Evolutionary conservation across 1,139 yeast species (phyloP).

Genomic region (Yamadazyma diospyri): DNA sequence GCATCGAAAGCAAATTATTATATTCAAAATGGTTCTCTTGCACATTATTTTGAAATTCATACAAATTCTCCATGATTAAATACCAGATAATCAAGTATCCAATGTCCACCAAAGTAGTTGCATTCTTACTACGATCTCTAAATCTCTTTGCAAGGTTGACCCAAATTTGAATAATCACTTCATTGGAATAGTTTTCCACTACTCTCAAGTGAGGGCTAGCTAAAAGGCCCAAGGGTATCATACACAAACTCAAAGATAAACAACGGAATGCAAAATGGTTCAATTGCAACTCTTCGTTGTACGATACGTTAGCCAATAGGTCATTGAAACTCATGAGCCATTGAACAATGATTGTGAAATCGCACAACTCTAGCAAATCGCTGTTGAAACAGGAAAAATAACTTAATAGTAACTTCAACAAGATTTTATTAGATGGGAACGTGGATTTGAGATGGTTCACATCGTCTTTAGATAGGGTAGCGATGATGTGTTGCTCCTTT

Average conservation of each 20-base stretch:
- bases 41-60: slow-evolving; percentile 19
- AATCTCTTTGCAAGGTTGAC: slow-evolving; percentile 22
- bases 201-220: slow-evolving; percentile 14
- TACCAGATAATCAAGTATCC: slow-evolving; percentile 29
- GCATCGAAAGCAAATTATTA: slow-evolving; percentile 26
- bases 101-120: slow-evolving; percentile 24
- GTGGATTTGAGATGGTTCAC: slow-evolving; percentile 17
- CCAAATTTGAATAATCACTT: slow-evolving; percentile 22
- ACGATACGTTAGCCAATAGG: slow-evolving; percentile 3
- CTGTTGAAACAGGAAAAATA: slow-evolving; percentile 17
- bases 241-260: slow-evolving; percentile 18
- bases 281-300: slow-evolving; percentile 6
- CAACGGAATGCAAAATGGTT: slow-evolving; percentile 14
- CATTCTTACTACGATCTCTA: slow-evolving; percentile 17
- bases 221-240: slow-evolving; percentile 23
- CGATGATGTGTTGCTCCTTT: slow-evolving; percentile 10
- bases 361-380: slow-evolving; percentile 16
- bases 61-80: slow-evolving; percentile 24
- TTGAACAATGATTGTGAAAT: slow-evolving; percentile 12
- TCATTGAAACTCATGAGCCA: slow-evolving; percentile 7
- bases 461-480: slow-evolving; percentile 17
- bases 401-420: slow-evolving; percentile 13
- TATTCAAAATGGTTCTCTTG: slow-evolving; percentile 31
- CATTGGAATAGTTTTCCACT: slow-evolving; percentile 10
- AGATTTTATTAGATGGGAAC: slow-evolving; percentile 14